Conservation (phyloP, 805 yeast species). For the Candida berthetii region DNA sequence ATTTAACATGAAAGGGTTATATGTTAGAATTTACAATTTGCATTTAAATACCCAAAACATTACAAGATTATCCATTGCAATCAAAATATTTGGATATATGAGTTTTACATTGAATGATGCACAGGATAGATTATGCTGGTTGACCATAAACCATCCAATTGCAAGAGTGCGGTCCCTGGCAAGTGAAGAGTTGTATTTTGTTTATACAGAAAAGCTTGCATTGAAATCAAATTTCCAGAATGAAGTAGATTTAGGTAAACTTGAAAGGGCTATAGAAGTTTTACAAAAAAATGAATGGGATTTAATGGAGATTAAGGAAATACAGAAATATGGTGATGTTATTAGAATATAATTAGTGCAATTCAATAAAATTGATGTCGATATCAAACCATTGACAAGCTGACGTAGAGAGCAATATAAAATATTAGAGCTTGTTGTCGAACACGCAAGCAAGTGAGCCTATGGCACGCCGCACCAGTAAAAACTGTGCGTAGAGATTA, state of each 20-base stretch:
- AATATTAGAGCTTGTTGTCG: no score
- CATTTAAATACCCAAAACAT: conserved; percentile 43
- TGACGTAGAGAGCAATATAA: no score
- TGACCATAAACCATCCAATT: conserved; percentile 25
- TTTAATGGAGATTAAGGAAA: not conserved
- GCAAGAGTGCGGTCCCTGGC: conserved; percentile 29
- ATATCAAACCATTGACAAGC: no score
- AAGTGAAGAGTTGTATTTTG: conserved; percentile 35
- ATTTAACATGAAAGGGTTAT: conserved; percentile 28
- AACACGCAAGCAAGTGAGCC: no score
- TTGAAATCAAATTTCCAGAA: conserved; percentile 26
- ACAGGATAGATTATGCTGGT: conserved; percentile 18
- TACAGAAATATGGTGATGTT: no score
- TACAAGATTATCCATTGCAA: conserved; percentile 29
- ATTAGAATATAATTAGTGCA: no score
- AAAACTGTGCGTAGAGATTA: no score
- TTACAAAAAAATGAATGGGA: conserved; percentile 14
- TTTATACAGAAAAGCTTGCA: conserved; percentile 24
- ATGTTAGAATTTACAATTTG: conserved; percentile 45
- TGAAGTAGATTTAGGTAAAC: no score
- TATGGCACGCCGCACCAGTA: no score
- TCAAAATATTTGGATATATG: conserved; percentile 39
- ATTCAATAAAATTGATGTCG: no score
- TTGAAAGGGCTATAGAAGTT: conserved; percentile 7
- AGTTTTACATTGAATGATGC: conserved; percentile 7